Evolutionary conservation across 257 asterid genomes (phyloP).

Genomic region (Echites panduratus): DNA sequence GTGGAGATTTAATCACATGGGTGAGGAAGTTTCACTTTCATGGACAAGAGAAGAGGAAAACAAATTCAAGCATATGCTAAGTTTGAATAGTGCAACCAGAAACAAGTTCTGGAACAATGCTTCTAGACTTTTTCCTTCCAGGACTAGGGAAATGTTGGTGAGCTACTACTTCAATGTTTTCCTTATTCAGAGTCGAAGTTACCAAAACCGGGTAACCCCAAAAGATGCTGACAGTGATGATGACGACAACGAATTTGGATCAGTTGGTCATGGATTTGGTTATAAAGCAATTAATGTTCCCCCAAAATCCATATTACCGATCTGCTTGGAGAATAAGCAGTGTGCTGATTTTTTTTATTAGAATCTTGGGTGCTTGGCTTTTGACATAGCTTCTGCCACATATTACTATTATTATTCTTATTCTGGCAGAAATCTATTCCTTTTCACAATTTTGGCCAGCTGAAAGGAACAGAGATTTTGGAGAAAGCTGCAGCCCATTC

Average conservation of each 20-base stretch:
- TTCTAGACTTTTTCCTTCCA: conserved; percentile 37
- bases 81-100: conserved; percentile 18
- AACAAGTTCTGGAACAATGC: conserved; percentile 45
- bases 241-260: conserved; percentile 62
- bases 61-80: conserved; percentile 46
- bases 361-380: conserved; percentile 17
- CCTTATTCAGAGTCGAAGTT: conserved; percentile 53
- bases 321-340: conserved; percentile 47
- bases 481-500: neutral
- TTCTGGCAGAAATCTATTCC: conserved; percentile 8
- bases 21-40: conserved; percentile 84
- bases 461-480: conserved; percentile 6
- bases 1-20: conserved; percentile 70
- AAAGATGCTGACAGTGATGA: conserved; percentile 71
- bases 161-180: conserved; percentile 77
- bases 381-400: neutral
- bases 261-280: conserved; percentile 63
- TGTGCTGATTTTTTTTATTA: conserved; percentile 40
- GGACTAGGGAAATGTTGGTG: conserved; percentile 45
- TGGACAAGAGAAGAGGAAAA: conserved; percentile 65
- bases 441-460: conserved; percentile 18
- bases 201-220: conserved; percentile 73
- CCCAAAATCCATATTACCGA: conserved; percentile 24
- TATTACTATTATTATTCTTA: neutral
- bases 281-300: conserved; percentile 32